A percentile compares a stretch with the other conserved stretches of the same genome.
Evolutionary conservation across 2,329 filamentous ascomycete genomes (phyloP).

Genomic region (Ramularia collo-cygni): DNA sequence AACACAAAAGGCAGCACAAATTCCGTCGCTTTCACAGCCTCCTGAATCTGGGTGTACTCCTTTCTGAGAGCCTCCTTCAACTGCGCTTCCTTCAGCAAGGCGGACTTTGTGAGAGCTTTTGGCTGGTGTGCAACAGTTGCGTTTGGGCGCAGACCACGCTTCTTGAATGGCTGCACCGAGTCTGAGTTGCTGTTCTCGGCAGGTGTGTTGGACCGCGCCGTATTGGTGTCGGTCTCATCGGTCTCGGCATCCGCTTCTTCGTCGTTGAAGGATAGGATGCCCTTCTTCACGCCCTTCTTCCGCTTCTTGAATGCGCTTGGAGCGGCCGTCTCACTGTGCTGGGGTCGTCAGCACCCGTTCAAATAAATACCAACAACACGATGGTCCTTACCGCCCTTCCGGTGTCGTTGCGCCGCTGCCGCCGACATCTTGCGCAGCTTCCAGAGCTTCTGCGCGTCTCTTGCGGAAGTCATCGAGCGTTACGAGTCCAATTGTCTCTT

Average conservation of each 20-base stretch:
- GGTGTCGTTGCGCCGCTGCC: constrained; percentile 43
- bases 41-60: constrained; percentile 76
- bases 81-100: constrained; percentile 70
- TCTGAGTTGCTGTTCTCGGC: constrained; percentile 13
- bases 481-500: constrained; percentile 83
- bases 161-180: constrained; percentile 26
- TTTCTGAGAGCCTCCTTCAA: constrained; percentile 67
- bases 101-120: constrained; percentile 67
- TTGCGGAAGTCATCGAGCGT: constrained; percentile 92
- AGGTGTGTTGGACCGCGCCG: constrained; percentile 1
- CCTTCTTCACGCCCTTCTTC: constrained; percentile 45
- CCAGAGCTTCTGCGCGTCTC: constrained; percentile 85
- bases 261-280: constrained; percentile 60
- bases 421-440: constrained; percentile 59
- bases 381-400: constrained; percentile 51
- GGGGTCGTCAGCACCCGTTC: constrained; percentile 45
- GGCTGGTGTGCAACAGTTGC: constrained; percentile 57
- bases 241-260: constrained; percentile 61
- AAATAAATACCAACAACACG: background rate
- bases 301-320: constrained; percentile 52
- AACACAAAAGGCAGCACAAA: constrained; percentile 93
- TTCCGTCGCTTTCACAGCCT: constrained; percentile 80
- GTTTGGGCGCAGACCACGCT: constrained; percentile 54
- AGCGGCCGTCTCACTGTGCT: constrained; percentile 49
- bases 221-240: constrained; percentile 3